Conservation (phyloP, 2,329 filamentous ascomycete genomes). For the Fusarium robinianum region DNA sequence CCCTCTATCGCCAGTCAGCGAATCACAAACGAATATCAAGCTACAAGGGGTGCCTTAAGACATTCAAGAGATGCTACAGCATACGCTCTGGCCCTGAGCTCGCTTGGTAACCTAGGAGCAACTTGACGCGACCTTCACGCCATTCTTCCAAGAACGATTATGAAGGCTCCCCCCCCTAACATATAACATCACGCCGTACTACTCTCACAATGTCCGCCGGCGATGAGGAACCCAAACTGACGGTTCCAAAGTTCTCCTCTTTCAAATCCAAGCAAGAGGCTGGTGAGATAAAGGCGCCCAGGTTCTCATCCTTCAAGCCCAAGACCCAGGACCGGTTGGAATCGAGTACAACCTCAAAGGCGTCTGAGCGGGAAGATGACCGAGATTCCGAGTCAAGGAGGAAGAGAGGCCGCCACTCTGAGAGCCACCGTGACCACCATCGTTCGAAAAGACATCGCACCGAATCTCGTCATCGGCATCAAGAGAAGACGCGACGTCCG, state of each 20-base stretch:
- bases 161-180: neutral
- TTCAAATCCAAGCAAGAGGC: slow-evolving; percentile 56
- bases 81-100: no score
- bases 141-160: slow-evolving; percentile 6
- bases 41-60: no score
- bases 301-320: slow-evolving; percentile 74
- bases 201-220: slow-evolving; percentile 35
- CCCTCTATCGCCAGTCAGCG: no score
- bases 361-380: slow-evolving; percentile 22
- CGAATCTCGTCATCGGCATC: slow-evolving; percentile 18
- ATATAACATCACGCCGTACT: no score
- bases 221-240: slow-evolving; percentile 29
- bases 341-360: slow-evolving; percentile 38
- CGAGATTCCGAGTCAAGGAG: slow-evolving; percentile 25
- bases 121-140: slow-evolving; percentile 17
- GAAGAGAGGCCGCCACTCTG: slow-evolving; percentile 29
- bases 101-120: neutral
- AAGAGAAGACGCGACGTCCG: slow-evolving; percentile 9
- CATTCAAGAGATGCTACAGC: no score
- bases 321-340: slow-evolving; percentile 41
- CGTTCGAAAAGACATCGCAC: slow-evolving; percentile 24
- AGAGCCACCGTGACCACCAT: slow-evolving; percentile 21
- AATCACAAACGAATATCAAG: no score
- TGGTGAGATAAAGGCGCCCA: slow-evolving; percentile 52
- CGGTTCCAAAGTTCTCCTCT: slow-evolving; percentile 72